phyloP scores from a whole-genome alignment of 345 rosid genomes.

The Raphanus raphanistrum region DNA sequence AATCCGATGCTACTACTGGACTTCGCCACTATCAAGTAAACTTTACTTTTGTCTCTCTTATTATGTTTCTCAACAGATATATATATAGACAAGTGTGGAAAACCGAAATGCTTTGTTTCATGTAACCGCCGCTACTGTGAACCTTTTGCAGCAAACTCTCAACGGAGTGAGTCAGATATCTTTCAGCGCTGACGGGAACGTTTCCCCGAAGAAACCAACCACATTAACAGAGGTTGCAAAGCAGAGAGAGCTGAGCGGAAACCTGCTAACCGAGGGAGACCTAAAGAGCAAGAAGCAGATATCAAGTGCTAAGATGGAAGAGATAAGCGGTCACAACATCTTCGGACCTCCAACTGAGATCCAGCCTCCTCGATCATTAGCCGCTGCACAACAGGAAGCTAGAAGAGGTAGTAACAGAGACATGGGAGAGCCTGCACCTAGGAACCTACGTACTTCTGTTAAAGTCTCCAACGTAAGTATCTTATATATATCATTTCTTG shows the following conservation, averaged over 20 bases:
- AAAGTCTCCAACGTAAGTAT: constrained; percentile 71
- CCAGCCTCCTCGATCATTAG: constrained; percentile 56
- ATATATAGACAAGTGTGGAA: not conserved
- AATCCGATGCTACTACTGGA: constrained; percentile 48
- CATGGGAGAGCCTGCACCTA: constrained; percentile 68
- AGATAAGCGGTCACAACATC: constrained; percentile 85
- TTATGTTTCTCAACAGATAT: not conserved
- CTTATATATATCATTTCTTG: not conserved
- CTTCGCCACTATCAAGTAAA: constrained; percentile 68
- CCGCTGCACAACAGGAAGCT: constrained; percentile 52
- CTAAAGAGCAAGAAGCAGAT: constrained; percentile 63
- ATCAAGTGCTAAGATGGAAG: constrained; percentile 75
- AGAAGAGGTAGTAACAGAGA: constrained; percentile 50
- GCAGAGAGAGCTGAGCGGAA: constrained; percentile 79
- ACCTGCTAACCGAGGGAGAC: constrained; percentile 60
- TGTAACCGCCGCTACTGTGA: not conserved
- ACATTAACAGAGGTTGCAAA: constrained; percentile 78
- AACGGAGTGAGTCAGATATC: constrained; percentile 84
- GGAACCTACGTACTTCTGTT: constrained; percentile 68
- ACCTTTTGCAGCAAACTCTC: constrained; percentile 57
- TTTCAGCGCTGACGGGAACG: constrained; percentile 63
- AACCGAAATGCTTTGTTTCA: not conserved
- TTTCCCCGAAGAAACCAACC: constrained; percentile 74
- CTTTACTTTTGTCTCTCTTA: not conserved
- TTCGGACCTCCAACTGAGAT: constrained; percentile 76